Base-by-base conservation (phyloP, 2,329 filamentous ascomycete genomes). In the Neopestalotiopsis sp. region DNA sequence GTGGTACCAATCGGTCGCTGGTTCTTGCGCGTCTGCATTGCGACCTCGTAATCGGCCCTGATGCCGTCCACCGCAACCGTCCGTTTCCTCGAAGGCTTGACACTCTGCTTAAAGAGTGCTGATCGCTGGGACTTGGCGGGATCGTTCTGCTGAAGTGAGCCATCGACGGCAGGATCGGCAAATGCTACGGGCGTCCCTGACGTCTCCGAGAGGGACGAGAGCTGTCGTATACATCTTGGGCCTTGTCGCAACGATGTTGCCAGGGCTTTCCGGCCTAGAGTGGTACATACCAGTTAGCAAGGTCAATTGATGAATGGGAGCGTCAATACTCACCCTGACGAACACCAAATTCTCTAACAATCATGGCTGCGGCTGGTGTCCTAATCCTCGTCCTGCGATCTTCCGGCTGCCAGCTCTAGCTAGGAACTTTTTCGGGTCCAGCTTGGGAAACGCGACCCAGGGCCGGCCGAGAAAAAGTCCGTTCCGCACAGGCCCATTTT, bases 191-290 rank as follows among this genome's bases (percentile, higher is more conserved):
- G 67, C 56, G 77, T 72, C 24, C 71, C 71, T 57, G 76, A 73
- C 38, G 78, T 74, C 30, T 78, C 76, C 28, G 78, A 81, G 65
- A 87, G 74, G 34, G 78, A 78, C 10, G 80, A 78, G 65, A 87
- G 74, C 30, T 77, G 78, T 72, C 85, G 84, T 61, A 82, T 75
- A 73, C 79, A 81, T 72, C 74, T 70, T 73, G 67, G 53, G 65
- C 71, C 69, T 70, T 76, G 76, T 45, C 76, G 82, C 59, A 81
- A 76, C 66, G 84, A 75, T 67, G 83, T 76, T 69, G 83, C 82
- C 77, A 90, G 75, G 74, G 83, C 84, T 80, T 81, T 83, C 73
- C 85, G 87, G 84, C 87, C 88, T 90, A 70, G 12, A 28, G 53
- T 61, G 59, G 10, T 38, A 38, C 6, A 0, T 67, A 61, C 17